phyloP scores from a whole-genome alignment of 169 alveolate genomes.

The Plasmodium inui region DNA sequence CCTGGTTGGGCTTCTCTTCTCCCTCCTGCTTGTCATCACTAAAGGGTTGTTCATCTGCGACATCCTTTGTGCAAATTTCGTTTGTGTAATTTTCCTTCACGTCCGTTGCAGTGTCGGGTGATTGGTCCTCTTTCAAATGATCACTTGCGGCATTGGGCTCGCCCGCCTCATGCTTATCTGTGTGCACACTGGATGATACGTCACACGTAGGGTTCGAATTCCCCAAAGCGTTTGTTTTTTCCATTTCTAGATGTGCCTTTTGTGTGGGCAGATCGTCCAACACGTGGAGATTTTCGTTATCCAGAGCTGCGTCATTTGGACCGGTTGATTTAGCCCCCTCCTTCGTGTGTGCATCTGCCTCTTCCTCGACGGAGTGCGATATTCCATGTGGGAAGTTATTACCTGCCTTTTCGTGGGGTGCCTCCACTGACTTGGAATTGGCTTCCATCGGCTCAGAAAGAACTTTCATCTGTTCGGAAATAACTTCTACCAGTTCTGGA shows the following conservation, averaged over 20 bases:
- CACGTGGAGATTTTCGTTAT: neutral
- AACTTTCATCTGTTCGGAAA: neutral
- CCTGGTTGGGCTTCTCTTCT: neutral
- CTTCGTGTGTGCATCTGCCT: neutral
- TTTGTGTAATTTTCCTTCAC: neutral
- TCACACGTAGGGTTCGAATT: neutral
- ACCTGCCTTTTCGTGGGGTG: neutral
- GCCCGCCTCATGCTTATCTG: neutral
- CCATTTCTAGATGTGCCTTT: neutral
- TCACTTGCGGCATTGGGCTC: neutral
- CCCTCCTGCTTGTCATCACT: neutral
- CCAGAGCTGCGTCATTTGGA: neutral
- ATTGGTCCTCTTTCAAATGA: neutral
- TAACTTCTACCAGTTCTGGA: neutral
- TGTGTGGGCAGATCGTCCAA: neutral
- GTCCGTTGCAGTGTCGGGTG: neutral
- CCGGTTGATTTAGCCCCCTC: neutral
- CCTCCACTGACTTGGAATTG: neutral
- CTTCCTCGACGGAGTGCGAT: neutral
- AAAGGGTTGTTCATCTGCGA: neutral
- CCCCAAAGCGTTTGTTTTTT: neutral
- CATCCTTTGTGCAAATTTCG: neutral
- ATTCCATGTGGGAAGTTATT: neutral
- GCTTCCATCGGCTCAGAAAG: neutral
- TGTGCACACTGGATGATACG: neutral